A percentile compares a stretch with the other conserved stretches of the same genome.
These are phyloP conservation scores for Ananas comosus DNA, from an alignment of 176 grass and related monocot genomes.

Conservation along the genomic window DNA sequence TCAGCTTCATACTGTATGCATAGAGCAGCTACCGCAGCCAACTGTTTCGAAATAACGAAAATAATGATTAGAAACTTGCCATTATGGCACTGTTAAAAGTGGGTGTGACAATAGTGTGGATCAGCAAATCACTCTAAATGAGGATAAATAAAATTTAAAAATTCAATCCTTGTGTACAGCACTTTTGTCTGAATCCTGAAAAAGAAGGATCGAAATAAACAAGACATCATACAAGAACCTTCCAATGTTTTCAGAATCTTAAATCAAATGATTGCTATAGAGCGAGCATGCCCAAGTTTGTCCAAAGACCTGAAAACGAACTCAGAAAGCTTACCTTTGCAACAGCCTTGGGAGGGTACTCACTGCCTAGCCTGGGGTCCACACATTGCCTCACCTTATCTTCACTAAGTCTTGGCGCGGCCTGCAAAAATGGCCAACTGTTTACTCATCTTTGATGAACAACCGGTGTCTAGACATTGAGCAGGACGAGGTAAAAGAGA, in stretches of 20 bases:
- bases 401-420: slow-evolving; percentile 14
- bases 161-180: no score
- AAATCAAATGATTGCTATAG: not conserved
- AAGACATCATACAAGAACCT: not conserved
- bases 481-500: not conserved
- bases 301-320: not conserved
- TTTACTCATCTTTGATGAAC: not conserved
- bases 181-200: no score
- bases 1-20: slow-evolving; percentile 17
- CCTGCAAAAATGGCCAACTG: slow-evolving; percentile 1
- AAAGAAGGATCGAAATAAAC: no score
- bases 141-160: no score
- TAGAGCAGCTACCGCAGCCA: slow-evolving; percentile 9
- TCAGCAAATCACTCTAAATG: not conserved
- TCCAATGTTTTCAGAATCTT: not conserved
- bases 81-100: not conserved
- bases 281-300: not conserved
- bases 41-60: slow-evolving; percentile 1
- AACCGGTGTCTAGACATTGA: not conserved
- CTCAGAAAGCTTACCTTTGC: slow-evolving; percentile 6
- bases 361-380: not conserved
- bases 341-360: slow-evolving; percentile 15
- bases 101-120: not conserved
- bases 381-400: slow-evolving; percentile 18
- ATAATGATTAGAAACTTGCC: not conserved